phyloP scores from a whole-genome alignment of 306 rosid genomes.

The Sicyos baderoa region DNA sequence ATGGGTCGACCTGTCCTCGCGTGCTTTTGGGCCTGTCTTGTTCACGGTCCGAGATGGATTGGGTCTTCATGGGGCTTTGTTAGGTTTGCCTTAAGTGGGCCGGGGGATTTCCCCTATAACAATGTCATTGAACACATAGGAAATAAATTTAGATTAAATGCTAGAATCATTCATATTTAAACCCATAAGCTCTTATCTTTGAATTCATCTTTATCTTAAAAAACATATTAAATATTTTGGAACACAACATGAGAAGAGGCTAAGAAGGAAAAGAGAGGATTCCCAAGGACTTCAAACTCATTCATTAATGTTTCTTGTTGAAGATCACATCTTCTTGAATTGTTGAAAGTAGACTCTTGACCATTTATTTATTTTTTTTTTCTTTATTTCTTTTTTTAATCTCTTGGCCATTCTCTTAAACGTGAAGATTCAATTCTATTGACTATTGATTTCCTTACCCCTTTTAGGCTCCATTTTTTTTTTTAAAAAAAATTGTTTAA shows the following conservation, averaged over 20 bases:
- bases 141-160: not conserved
- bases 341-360: not conserved
- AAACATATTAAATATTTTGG: not conserved
- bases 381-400: not conserved
- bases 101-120: too few species aligned
- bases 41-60: too few species aligned
- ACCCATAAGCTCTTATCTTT: not conserved
- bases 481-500: too few species aligned
- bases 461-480: not conserved
- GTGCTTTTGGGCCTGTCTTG: too few species aligned
- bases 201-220: not conserved
- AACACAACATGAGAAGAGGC: not conserved
- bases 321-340: not conserved
- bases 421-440: not conserved
- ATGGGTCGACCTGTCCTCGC: too few species aligned
- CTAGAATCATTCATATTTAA: not conserved
- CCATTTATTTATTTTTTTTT: too few species aligned
- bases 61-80: too few species aligned
- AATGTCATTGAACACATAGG: too few species aligned
- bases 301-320: not conserved
- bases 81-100: too few species aligned
- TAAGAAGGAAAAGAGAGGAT: not conserved
- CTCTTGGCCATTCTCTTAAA: constrained; percentile 4
- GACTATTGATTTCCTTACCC: not conserved
- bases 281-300: not conserved